Base-by-base conservation (phyloP, 1,284 basidiomycete species). In the Boletus nobilissimus region DNA sequence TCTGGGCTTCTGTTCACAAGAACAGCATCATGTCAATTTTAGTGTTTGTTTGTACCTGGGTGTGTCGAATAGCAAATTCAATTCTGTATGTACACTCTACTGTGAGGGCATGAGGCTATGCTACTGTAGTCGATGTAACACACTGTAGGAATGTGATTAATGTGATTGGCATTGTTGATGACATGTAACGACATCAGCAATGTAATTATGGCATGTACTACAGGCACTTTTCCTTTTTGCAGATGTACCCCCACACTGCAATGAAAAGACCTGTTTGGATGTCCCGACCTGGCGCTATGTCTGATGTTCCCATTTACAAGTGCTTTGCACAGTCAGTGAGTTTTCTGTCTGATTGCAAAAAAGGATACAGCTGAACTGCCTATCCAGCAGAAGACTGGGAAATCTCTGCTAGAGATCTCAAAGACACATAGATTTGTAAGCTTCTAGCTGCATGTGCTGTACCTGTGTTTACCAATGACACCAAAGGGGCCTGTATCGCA, bases 281-380 rank as follows among this genome's bases (percentile, higher is more conserved):
- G 9, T 11, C 26, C 40, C 46, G 38, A 5, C 71, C 71, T 40
- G 46, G 71, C 51, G 3, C 9, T 22, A 16, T 16, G 13, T 68
- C 32, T 62, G 29, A 46, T 9, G 65, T 73, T 13, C 81, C 82
- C 0, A 63, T 84, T 11, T 83, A 74, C 67, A n/a, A 72, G 7
- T 70, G 79, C 1, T 82, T 67, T n/a, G 70, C 79, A 0, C 39
- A 18, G 10, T 64, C 74, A 1, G 82, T 83, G 24, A 48, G 76
- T 81, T 63, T 73, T 39, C 11, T 40, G 34, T 40, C 14, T 16
- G 14, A 46, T 48, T 60, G 5, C 6, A 36, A 40, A 24, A 48
- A 63, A 32, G 48, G 22, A 51, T 46, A 26, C 32, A n/a, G 26
- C 57, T 76, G 34, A 80, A 51, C 36, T 60, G 29, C 29, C 18